Percentiles rank a stretch among this genome's conserved stretches.
phyloP scores from a whole-genome alignment of 192 early-diverging fungal species.

The Backusella morwellensis region DNA sequence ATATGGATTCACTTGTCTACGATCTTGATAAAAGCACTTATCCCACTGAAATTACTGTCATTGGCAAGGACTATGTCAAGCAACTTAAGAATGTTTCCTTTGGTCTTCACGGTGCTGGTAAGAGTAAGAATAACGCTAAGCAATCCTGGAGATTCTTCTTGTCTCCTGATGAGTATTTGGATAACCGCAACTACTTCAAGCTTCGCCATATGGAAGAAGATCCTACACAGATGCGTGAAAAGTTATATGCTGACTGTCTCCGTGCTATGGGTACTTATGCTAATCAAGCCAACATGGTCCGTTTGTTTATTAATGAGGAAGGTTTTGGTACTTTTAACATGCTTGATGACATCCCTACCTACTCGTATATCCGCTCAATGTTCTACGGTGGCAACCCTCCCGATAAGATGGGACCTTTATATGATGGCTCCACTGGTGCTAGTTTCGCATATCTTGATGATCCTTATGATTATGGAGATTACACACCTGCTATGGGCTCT shows the following conservation, averaged over 20 bases:
- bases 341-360: conserved; percentile 40
- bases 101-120: conserved; percentile 40
- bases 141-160: conserved; percentile 46
- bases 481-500: conserved; percentile 16
- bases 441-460: conserved; percentile 27
- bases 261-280: conserved; percentile 43
- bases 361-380: conserved; percentile 39
- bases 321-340: conserved; percentile 49
- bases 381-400: conserved; percentile 39
- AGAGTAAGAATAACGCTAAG: conserved; percentile 48
- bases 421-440: conserved; percentile 47
- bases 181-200: conserved; percentile 43
- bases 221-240: conserved; percentile 53
- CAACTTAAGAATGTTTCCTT: conserved; percentile 33
- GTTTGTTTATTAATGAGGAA: conserved; percentile 44
- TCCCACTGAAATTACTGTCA: conserved; percentile 32
- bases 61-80: conserved; percentile 38
- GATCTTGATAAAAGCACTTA: conserved; percentile 11
- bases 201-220: conserved; percentile 50
- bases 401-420: conserved; percentile 36
- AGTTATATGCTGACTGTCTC: conserved; percentile 45
- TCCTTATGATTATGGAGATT: conserved; percentile 20
- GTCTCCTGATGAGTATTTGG: conserved; percentile 14
- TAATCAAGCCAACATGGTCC: conserved; percentile 45
- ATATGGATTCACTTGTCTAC: conserved; percentile 30